Evolutionary conservation across 1,284 basidiomycete species (phyloP), one percentile per base, ranked within the genome.

Genomic region (Trametes polyzona): DNA sequence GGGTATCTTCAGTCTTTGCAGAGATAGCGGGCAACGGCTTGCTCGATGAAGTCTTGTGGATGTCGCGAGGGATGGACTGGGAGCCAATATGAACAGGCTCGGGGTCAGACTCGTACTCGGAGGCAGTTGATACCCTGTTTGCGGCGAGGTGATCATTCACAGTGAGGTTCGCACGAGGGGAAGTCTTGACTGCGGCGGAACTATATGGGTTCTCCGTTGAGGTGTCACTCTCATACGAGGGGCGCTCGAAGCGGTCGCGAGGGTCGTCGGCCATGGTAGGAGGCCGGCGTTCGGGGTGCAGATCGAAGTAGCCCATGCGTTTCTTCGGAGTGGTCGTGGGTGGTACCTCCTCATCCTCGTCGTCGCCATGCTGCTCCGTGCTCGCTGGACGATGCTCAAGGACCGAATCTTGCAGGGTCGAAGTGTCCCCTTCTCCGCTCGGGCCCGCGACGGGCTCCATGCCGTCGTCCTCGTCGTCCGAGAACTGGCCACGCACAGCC

Each of bases 241-340:
- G 58, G 2, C 67, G 58, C 23, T 62, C 62, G 23, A 69, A 54
- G 0, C 59, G 61, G 8, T 61, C 60, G 12, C 68, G 66, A 5
- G 68, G 64, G 67, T 61, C 78, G 65, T 64, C 81, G 66, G 56
- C 79, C 74, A 51, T 76, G 74, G 66, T 67, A 27, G 57, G 61
- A 26, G 72, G 75, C 30, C 78, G 71, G 29, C 80, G 77, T 16
- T 82, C 80, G 4, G 81, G 81, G 66, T 91, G 88, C 14, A 89
- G 65, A 66, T 90, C 88, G 68, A 90, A 90, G 69, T 90, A 91
- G 0, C 86, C 84, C 35, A 83, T 46, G 16, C 85, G 76, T 37
- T 58, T 68, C 63, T 54, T 65, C 14, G 52, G 52, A 3, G 48
- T 21, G 6, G 59, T 46, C 17, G 58, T 19, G 10, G 36, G 40